These are phyloP conservation scores for Aspergillus taichungensis DNA, from an alignment of 495 filamentous ascomycete genomes.

Conservation along the genomic window DNA sequence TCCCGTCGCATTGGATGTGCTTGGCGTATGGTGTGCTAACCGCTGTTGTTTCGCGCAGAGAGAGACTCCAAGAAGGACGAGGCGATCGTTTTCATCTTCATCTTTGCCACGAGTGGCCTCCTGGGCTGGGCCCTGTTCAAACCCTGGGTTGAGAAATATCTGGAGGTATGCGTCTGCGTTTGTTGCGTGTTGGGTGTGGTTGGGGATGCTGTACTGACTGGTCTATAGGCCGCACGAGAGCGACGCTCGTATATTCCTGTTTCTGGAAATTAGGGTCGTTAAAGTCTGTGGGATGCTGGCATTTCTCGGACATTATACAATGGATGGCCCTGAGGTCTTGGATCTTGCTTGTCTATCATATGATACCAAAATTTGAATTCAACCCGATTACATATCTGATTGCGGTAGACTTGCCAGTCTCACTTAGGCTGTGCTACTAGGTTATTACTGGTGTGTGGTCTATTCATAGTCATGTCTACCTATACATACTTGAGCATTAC, in stretches of 20 bases:
- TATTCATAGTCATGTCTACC: too few relatives aligned
- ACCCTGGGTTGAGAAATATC: slow-evolving; percentile 52
- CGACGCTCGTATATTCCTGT: slow-evolving; percentile 39
- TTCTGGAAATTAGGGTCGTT: slow-evolving; percentile 17
- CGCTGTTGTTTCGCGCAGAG: slow-evolving; percentile 38
- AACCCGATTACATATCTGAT: too few relatives aligned
- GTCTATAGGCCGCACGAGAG: slow-evolving; percentile 30
- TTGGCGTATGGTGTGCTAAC: background rate
- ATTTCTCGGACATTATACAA: too few relatives aligned
- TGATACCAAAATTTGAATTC: too few relatives aligned
- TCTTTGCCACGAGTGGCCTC: slow-evolving; percentile 74
- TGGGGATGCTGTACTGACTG: slow-evolving; percentile 6
- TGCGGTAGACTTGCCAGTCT: too few relatives aligned
- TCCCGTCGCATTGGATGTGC: too few relatives aligned
- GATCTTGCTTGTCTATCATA: background rate
- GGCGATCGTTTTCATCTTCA: slow-evolving; percentile 87
- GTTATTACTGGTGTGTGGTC: too few relatives aligned
- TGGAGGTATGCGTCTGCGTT: slow-evolving; percentile 36
- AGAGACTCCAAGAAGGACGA: slow-evolving; percentile 83
- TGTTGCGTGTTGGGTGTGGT: background rate
- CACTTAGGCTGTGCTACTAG: too few relatives aligned
- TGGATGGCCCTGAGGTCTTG: background rate
- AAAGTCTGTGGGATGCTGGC: background rate
- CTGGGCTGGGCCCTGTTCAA: slow-evolving; percentile 70
- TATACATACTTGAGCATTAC: too few relatives aligned